phyloP scores from a whole-genome alignment of 2,329 filamentous ascomycete genomes.

The Xylaria polymorpha region DNA sequence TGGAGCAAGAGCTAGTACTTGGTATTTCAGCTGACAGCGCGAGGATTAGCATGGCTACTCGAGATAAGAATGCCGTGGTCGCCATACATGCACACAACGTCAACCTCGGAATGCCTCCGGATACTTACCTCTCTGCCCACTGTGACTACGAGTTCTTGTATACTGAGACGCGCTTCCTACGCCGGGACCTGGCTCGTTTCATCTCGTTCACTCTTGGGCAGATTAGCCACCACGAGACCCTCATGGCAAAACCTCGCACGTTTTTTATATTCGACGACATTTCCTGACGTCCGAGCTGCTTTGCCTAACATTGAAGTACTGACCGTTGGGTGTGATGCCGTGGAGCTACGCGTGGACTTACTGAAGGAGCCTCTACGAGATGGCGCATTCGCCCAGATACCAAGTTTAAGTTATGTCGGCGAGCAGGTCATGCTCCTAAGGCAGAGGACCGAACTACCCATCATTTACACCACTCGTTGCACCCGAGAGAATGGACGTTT shows the following conservation, averaged over 20 bases:
- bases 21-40: slow-evolving; percentile 71
- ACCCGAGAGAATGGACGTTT: slow-evolving; percentile 85
- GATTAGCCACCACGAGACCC: slow-evolving; percentile 79
- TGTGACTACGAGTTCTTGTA: slow-evolving; percentile 92
- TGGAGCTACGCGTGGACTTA: slow-evolving; percentile 86
- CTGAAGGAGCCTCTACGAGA: slow-evolving; percentile 76
- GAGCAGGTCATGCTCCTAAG: slow-evolving; percentile 87
- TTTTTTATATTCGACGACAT: slow-evolving; percentile 91
- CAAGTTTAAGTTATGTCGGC: slow-evolving; percentile 85
- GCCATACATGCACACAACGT: slow-evolving; percentile 83
- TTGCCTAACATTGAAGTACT: slow-evolving; percentile 87
- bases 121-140: slow-evolving; percentile 70
- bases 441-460: slow-evolving; percentile 86
- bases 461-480: slow-evolving; percentile 88
- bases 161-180: slow-evolving; percentile 75
- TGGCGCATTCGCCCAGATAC: slow-evolving; percentile 71
- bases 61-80: slow-evolving; percentile 69
- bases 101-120: slow-evolving; percentile 75
- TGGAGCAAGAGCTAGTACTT: slow-evolving; percentile 73
- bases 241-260: slow-evolving; percentile 81
- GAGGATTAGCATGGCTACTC: slow-evolving; percentile 66
- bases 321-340: slow-evolving; percentile 86
- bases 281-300: slow-evolving; percentile 84
- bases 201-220: slow-evolving; percentile 84
- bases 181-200: slow-evolving; percentile 81